A percentile compares a stretch with the other conserved stretches of the same genome.
phyloP scores from a whole-genome alignment of 805 yeast species.

The Sungouiella thailandica region DNA sequence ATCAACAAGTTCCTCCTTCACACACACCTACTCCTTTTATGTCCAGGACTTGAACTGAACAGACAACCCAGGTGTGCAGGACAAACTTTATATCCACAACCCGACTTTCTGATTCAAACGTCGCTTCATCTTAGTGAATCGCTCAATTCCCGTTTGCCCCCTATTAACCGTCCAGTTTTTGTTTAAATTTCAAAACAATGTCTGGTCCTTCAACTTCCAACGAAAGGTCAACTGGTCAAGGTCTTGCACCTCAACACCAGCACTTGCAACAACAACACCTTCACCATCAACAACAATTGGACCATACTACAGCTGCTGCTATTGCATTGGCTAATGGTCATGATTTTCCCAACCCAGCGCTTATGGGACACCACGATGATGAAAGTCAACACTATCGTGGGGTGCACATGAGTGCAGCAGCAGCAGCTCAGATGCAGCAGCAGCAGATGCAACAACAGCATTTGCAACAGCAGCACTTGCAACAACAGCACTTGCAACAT shows the following conservation, averaged over 20 bases:
- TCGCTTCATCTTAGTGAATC: too few species aligned
- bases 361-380: slow-evolving; percentile 17
- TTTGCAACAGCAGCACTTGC: slow-evolving; percentile 15
- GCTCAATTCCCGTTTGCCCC: too few species aligned
- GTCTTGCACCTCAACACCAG: slow-evolving; percentile 12
- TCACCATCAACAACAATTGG: slow-evolving; percentile 15
- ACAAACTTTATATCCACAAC: slow-evolving; percentile 17
- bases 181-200: too few species aligned
- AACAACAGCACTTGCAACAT: slow-evolving; percentile 16
- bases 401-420: slow-evolving; percentile 14
- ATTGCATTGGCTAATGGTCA: slow-evolving; percentile 18
- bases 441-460: slow-evolving; percentile 16
- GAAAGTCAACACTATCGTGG: slow-evolving; percentile 15
- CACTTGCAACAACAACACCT: slow-evolving; percentile 16
- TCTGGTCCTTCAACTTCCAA: slow-evolving; percentile 18
- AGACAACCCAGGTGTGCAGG: slow-evolving; percentile 16
- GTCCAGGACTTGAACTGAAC: slow-evolving; percentile 16
- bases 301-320: slow-evolving; percentile 20
- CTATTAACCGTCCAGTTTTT: too few species aligned
- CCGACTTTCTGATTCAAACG: slow-evolving; percentile 1
- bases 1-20: slow-evolving; percentile 16
- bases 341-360: slow-evolving; percentile 15
- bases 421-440: slow-evolving; percentile 14
- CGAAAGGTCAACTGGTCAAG: slow-evolving; percentile 13
- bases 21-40: slow-evolving; percentile 20